phyloP scores from a whole-genome alignment of 1,139 yeast genomes.

The Eremothecium gossypii region DNA sequence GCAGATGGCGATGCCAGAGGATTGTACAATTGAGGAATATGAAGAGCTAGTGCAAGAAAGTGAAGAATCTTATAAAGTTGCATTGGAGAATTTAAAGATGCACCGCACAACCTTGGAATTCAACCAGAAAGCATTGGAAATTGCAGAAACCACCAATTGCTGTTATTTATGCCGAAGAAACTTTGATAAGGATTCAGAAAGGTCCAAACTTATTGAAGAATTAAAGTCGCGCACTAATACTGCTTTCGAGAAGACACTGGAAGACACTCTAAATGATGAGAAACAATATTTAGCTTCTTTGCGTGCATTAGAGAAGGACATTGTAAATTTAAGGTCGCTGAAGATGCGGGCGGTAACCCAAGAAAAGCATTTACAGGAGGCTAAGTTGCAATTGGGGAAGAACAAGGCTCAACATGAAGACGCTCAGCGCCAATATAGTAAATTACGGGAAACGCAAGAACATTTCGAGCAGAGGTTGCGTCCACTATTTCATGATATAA shows the following conservation, averaged over 20 bases:
- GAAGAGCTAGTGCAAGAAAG: slow-evolving; percentile 43
- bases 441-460: slow-evolving; percentile 22
- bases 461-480: slow-evolving; percentile 17
- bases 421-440: slow-evolving; percentile 7
- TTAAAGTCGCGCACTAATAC: slow-evolving; percentile 28
- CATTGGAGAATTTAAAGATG: slow-evolving; percentile 54
- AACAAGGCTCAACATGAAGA: not conserved
- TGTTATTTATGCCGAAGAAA: slow-evolving; percentile 61
- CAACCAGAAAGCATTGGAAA: slow-evolving; percentile 52
- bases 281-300: slow-evolving; percentile 34
- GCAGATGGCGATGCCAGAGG: slow-evolving; percentile 31
- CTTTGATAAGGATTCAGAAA: slow-evolving; percentile 37
- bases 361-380: not conserved
- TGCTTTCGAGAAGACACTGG: slow-evolving; percentile 23
- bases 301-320: slow-evolving; percentile 20
- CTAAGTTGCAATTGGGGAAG: not conserved
- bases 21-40: slow-evolving; percentile 43
- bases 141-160: slow-evolving; percentile 45
- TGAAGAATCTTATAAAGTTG: slow-evolving; percentile 50
- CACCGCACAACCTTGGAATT: slow-evolving; percentile 57
- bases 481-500: slow-evolving; percentile 19
- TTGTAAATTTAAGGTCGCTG: slow-evolving; percentile 5
- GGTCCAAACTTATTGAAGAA: slow-evolving; percentile 30
- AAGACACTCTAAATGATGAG: slow-evolving; percentile 34
- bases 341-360: not conserved